Base-by-base conservation (phyloP, 164 flowering plant genomes). In the Macadamia integrifolia region DNA sequence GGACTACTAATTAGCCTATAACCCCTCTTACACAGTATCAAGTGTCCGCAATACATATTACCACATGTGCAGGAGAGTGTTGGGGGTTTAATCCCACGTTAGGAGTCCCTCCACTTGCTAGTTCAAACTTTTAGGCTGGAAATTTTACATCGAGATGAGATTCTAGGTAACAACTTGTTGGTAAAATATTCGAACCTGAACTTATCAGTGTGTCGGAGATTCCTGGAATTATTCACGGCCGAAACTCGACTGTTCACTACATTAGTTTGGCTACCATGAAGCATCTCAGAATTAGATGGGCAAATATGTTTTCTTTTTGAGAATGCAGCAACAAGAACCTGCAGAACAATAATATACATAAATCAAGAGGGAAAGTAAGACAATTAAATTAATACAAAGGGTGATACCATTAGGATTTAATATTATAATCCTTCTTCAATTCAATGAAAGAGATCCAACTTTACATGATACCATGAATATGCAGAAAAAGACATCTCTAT, bases 161-260 rank as follows among this genome's bases (percentile, higher is more conserved):
- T 23, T 23, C 23, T 23, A 23, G 23, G 23, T 23, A 23, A 23
- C 23, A 23, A 23, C 23, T 23, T 23, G 23, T 23, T 23, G 23
- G 23, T 8, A 46, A 46, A 46, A 46, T 62, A 29, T 15, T 15
- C 50, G 6, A 32, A 87, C 92, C 89, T 82, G 71, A 87, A 82
- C 63, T 79, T 84, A 11, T 72, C 67, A 17, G 81, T 81, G 67
- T 76, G 84, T 7, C 46, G 69, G 40, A 80, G 72, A 66, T 66
- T 46, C 64, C 61, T 28, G 15, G 11, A 50, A 50, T 59, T 62
- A 52, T 35, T 35, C 5, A 35, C 40, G 40, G 40, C 5, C 0
- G 72, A 43, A 28, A 17, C 57, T 14, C 3, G 6, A 10, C 53
- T 8, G 53, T 10, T 17, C 57, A 14, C 57, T 14, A 17, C 6